These are phyloP conservation scores for Exophiala bonariae DNA, from an alignment of 2,329 filamentous ascomycete species.

Conservation along the genomic window DNA sequence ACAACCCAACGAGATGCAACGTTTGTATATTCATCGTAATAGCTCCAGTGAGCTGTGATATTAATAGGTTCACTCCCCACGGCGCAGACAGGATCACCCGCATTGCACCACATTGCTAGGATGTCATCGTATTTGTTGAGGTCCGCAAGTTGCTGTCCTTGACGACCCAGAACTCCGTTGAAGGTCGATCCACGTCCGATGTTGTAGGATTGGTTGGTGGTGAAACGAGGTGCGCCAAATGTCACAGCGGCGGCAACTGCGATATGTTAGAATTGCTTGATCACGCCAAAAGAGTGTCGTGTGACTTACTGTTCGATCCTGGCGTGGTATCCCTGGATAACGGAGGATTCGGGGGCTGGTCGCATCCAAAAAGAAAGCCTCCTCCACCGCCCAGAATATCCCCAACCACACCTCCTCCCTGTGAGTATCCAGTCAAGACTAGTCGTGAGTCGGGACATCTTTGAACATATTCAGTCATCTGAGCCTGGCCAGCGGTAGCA, in stretches of 20 bases:
- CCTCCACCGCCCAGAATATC: constrained; percentile 34
- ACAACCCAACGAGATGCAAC: constrained; percentile 15
- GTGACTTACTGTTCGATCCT: constrained; percentile 13
- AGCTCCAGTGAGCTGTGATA: constrained; percentile 16
- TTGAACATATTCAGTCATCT: constrained; percentile 13
- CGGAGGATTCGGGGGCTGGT: constrained; percentile 11
- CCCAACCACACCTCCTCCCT: constrained; percentile 33
- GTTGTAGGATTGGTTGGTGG: constrained; percentile 17
- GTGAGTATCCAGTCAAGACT: constrained; percentile 34
- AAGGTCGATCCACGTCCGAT: constrained; percentile 11
- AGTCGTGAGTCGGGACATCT: constrained; percentile 31
- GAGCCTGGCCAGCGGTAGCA: constrained; percentile 4
- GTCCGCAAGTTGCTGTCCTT: constrained; percentile 11
- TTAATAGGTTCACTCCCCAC: constrained; percentile 14
- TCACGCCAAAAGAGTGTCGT: not conserved
- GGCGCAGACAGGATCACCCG: constrained; percentile 19
- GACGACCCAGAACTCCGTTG: constrained; percentile 10
- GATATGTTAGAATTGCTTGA: constrained; percentile 2
- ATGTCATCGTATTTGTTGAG: constrained; percentile 17
- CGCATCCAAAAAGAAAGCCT: constrained; percentile 17
- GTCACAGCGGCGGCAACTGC: constrained; percentile 15
- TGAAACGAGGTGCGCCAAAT: constrained; percentile 14
- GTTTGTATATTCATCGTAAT: constrained; percentile 16
- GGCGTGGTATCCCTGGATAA: constrained; percentile 6
- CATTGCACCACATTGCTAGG: constrained; percentile 15